These are phyloP conservation scores for Astraeus odoratus DNA, from an alignment of 768 basidiomycete genomes.

Conservation along the genomic window DNA sequence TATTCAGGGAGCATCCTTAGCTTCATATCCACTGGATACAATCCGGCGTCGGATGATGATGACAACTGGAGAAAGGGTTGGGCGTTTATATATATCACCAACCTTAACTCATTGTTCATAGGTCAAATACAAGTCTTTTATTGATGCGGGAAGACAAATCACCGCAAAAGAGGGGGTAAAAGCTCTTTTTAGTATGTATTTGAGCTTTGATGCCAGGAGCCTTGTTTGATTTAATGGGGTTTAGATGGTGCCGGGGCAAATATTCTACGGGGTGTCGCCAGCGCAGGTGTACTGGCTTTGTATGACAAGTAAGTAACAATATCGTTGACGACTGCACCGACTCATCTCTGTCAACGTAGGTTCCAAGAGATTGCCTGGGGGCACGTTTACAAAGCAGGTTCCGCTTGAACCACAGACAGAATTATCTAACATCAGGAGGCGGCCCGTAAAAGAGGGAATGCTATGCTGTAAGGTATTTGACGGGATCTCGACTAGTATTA, in stretches of 20 bases:
- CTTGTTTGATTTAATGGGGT: slow-evolving; percentile 13
- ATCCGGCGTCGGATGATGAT: slow-evolving; percentile 44
- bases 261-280: slow-evolving; percentile 45
- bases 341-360: slow-evolving; percentile 8
- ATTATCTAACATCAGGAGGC: too few species aligned
- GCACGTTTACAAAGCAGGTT: slow-evolving; percentile 48
- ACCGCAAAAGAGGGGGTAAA: slow-evolving; percentile 33
- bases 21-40: slow-evolving; percentile 39
- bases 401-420: slow-evolving; percentile 10
- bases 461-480: too few species aligned
- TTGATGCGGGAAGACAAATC: slow-evolving; percentile 35
- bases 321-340: background rate
- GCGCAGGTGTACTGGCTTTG: slow-evolving; percentile 49
- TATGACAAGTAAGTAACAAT: slow-evolving; percentile 44
- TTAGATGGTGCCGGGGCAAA: slow-evolving; percentile 56
- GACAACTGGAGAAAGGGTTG: slow-evolving; percentile 33
- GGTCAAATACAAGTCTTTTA: slow-evolving; percentile 33
- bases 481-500: too few species aligned
- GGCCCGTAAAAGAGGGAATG: too few species aligned
- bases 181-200: slow-evolving; percentile 30
- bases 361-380: slow-evolving; percentile 51
- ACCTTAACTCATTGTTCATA: too few species aligned
- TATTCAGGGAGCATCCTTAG: slow-evolving; percentile 29
- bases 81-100: too few species aligned
- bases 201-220: background rate